These are phyloP conservation scores for Populus nigra DNA, from an alignment of 345 rosid species.

Conservation along the genomic window DNA sequence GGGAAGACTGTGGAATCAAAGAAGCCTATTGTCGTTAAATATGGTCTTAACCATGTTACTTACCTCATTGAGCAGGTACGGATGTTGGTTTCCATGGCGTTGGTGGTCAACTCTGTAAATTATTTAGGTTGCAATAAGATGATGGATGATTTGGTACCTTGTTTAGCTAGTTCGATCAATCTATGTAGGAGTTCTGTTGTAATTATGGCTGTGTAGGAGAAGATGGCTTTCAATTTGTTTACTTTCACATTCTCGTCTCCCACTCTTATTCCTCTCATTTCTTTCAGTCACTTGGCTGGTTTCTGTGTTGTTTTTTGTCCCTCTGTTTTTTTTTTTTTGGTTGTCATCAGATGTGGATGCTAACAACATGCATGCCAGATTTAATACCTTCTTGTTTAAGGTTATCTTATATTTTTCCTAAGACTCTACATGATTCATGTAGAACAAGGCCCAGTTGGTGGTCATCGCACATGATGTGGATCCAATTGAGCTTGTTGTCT, in stretches of 20 bases:
- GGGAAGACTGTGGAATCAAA: constrained; percentile 48
- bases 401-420: neutral
- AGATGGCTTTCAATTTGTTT: neutral
- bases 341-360: neutral
- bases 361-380: neutral
- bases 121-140: neutral
- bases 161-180: neutral
- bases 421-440: constrained; percentile 5
- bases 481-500: constrained; percentile 76
- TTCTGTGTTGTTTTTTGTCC: neutral
- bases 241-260: neutral
- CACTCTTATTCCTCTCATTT: neutral
- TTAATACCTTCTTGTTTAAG: neutral
- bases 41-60: constrained; percentile 69
- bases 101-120: neutral
- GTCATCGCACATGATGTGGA: constrained; percentile 83
- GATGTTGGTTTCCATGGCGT: neutral
- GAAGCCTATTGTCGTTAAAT: constrained; percentile 65
- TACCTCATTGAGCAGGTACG: constrained; percentile 62
- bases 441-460: constrained; percentile 74
- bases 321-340: neutral
- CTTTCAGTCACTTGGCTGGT: neutral
- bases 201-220: neutral
- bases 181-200: neutral
- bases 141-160: neutral